A percentile compares a stretch with the other conserved stretches of the same genome.
Evolutionary conservation across 2,329 filamentous ascomycete genomes (phyloP).

Genomic region (Neurospora sp.): DNA sequence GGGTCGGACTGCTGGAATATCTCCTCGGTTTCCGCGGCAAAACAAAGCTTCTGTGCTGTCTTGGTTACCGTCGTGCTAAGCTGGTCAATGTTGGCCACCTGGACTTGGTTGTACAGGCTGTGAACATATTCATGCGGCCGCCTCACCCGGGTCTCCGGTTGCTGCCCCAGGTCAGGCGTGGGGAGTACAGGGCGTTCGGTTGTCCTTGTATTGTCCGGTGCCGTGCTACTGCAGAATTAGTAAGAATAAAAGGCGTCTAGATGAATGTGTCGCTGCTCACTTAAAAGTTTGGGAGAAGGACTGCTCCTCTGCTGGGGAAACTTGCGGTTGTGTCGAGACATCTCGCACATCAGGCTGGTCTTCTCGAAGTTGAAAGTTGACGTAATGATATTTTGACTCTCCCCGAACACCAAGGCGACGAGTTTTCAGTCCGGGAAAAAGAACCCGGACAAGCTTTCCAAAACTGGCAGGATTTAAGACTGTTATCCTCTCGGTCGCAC

Average conservation of each 20-base stretch:
- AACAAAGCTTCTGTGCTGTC: conserved; percentile 48
- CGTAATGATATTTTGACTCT: conserved; percentile 97
- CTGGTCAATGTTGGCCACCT: conserved; percentile 46
- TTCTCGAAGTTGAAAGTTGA: conserved; percentile 52
- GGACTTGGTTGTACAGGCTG: conserved; percentile 51
- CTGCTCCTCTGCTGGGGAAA: conserved; percentile 38
- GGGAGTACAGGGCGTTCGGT: conserved; percentile 27
- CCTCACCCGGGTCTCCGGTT: conserved; percentile 18
- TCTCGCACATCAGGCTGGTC: conserved; percentile 41
- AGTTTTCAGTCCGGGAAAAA: conserved; percentile 92
- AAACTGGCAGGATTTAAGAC: conserved; percentile 96
- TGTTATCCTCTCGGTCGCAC: conserved; percentile 85
- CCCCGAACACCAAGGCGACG: conserved; percentile 83
- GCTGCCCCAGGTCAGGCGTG: conserved; percentile 28
- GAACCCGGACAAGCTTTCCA: conserved; percentile 89
- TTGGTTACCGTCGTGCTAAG: conserved; percentile 48
- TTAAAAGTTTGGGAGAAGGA: conserved; percentile 40
- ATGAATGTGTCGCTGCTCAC: conserved; percentile 25
- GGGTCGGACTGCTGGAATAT: conserved; percentile 54
- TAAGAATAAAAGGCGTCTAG: neutral
- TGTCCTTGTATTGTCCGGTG: conserved; percentile 14
- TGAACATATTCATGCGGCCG: conserved; percentile 27
- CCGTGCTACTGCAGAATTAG: conserved; percentile 24
- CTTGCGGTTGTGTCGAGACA: conserved; percentile 33
- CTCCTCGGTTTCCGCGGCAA: conserved; percentile 47